These are phyloP conservation scores for Helotiales sp. DNA, from an alignment of 2,329 filamentous ascomycete species.

Conservation along the genomic window DNA sequence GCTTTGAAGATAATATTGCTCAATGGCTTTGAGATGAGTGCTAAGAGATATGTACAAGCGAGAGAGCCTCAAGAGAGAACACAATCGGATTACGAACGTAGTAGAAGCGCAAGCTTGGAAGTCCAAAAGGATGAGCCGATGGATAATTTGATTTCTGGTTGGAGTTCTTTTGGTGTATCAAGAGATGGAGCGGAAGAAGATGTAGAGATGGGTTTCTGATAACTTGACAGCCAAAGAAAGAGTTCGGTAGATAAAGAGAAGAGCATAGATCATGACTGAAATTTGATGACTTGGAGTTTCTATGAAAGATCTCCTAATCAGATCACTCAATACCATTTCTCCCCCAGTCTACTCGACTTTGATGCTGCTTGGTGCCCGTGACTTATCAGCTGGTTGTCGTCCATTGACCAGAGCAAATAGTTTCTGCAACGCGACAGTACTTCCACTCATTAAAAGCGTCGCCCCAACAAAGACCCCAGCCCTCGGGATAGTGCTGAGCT, in stretches of 20 bases:
- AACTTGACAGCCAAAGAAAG: not conserved
- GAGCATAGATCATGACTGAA: not conserved
- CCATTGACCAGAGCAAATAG: slow-evolving; percentile 72
- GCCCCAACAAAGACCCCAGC: slow-evolving; percentile 71
- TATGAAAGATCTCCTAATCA: not conserved
- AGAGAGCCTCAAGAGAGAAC: not conserved
- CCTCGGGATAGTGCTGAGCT: slow-evolving; percentile 69
- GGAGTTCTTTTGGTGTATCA: not conserved
- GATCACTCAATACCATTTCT: not conserved
- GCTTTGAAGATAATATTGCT: not conserved
- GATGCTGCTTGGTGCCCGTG: slow-evolving; percentile 7
- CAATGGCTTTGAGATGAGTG: not conserved
- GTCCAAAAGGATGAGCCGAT: not conserved
- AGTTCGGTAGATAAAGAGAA: not conserved
- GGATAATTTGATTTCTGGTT: not conserved
- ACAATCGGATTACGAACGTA: not conserved
- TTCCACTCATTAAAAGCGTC: slow-evolving; percentile 72
- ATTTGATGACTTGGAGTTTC: not conserved
- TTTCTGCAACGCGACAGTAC: slow-evolving; percentile 71
- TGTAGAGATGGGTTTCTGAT: not conserved
- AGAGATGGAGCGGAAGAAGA: not conserved
- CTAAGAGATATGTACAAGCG: not conserved
- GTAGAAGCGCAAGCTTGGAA: not conserved
- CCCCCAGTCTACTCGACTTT: not conserved
- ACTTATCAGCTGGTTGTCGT: slow-evolving; percentile 46